Base-by-base conservation (phyloP, 306 rosid genomes). In the Casuarina equisetifolia region DNA sequence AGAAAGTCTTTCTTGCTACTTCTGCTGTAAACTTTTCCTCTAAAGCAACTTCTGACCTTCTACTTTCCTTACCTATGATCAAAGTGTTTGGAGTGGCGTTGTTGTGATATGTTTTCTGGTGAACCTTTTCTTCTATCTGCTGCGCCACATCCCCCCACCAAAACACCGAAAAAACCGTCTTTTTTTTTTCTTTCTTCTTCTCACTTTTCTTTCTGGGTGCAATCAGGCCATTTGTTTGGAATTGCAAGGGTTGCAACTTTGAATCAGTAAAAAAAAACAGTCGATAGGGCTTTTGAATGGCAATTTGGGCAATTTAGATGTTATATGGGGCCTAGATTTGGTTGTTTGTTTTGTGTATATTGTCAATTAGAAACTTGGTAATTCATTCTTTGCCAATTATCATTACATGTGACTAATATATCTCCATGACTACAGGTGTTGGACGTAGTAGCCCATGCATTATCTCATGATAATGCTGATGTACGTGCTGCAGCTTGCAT, bases 401-500 rank as follows among this genome's bases (percentile, higher is more conserved):
- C 62, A 4, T 2, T 8, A 48, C 11, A 12, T 52, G 78, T 74
- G 48, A 73, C 68, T 77, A 63, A 77, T 75, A 53, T 59, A 16
- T 43, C 46, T 76, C 59, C 68, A 36, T 80, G 77, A 59, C 77
- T 76, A 48, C 81, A 95, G 99, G 88, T 86, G 25, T 82, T 90
- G 81, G 84, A 77, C 81, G 81, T 79, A 68, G 88, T 91, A 68
- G 81, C 83, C 50, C 84, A 87, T 84, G 92, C 93, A 20, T 82
- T 95, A 82, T 83, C 76, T 73, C 92, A 91, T 81, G 91, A 92
- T 76, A 90, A 86, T 77, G 77, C 85, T 79, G 84, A 75, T 48
- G 85, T 95, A 68, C 97, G 96, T 44, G 70, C 73, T 46, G 97
- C 97, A 58, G 99, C 97, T 80, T 95, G 99, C 90, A 85, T 88